Base-by-base conservation (phyloP, 177 flowering plant genomes). In the Vitis hybrid region DNA sequence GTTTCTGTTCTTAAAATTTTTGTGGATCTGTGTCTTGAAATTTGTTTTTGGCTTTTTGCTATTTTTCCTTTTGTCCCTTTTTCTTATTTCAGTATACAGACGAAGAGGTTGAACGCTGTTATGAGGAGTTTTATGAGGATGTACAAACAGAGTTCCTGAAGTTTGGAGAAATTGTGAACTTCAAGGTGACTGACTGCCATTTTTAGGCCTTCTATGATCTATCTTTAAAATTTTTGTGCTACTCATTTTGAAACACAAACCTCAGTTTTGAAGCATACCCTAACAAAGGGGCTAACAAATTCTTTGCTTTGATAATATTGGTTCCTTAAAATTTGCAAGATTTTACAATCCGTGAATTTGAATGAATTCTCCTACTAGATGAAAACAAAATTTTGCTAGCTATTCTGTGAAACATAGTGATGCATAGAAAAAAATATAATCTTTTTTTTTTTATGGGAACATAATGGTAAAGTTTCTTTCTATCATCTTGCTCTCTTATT, bases 41-140 rank as follows among this genome's bases (percentile, higher is more conserved):
- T 20, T 2, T 31, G 11, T 68, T 74, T 64, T 69, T 79, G 47
- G 65, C 75, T 75, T 60, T 69, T 22, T 75, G 24, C 11, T 24
- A 19, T 60, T 33, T 38, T 58, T 17, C 31, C 56, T 19, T 56
- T 31, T 57, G n/a, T 64, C 50, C 70, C n/a, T 63, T n/a, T 12
- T 70, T 65, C 38, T 22, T 61, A 54, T 76, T 83, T 76, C 96
- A 95, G 99, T 73, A 78, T 69, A 88, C 96, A 20, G 99, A 95
- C 65, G 98, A 95, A 82, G 98, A 95, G 84, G 85, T 92, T 76
- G 98, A 90, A 67, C 81, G 83, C 18, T 78, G 82, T 70, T 95
- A 81, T 71, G 99, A 95, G 82, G 99, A 95, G 73, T 95, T 95
- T 72, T 95, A 95, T 78, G 99, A 95, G 72, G 99, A 95, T 82